Conservation (phyloP, 139 green algal genomes). For the Tetradesmus obliquus region DNA sequence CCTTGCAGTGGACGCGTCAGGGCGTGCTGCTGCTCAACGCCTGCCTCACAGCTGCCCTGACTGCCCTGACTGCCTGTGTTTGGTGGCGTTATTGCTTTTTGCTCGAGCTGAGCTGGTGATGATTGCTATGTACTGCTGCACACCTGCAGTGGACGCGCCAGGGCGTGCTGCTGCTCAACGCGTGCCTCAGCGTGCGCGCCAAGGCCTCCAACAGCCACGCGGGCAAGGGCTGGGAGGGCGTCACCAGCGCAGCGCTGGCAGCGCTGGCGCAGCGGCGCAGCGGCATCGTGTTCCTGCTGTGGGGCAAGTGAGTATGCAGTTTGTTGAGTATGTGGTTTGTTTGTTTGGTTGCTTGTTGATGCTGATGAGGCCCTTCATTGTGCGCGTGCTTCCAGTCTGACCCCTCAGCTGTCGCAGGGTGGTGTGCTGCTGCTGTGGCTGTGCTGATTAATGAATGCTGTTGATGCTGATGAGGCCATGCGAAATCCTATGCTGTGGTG, state of each 20-base stretch:
- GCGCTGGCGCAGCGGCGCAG: constrained; percentile 69
- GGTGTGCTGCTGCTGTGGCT: too few relatives aligned
- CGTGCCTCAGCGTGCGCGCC: constrained; percentile 90
- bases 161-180: constrained; percentile 97
- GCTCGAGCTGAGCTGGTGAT: too few relatives aligned
- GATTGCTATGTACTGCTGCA: neutral
- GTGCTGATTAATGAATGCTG: too few relatives aligned
- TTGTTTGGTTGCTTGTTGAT: neutral
- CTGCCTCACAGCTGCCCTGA: constrained; percentile 18
- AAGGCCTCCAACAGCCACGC: constrained; percentile 87
- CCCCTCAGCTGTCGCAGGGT: too few relatives aligned
- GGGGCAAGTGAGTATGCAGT: constrained; percentile 73
- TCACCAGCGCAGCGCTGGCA: constrained; percentile 91
- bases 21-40: constrained; percentile 97
- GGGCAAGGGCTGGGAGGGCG: constrained; percentile 88
- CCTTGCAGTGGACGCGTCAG: neutral
- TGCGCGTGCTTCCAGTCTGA: too few relatives aligned
- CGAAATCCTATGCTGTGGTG: too few relatives aligned
- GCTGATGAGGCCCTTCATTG: neutral
- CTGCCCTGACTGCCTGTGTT: too few relatives aligned
- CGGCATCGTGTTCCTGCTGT: constrained; percentile 93
- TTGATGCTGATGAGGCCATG: too few relatives aligned
- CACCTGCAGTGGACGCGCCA: constrained; percentile 40
- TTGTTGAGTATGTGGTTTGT: neutral
- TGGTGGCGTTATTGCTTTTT: too few relatives aligned